Evolutionary conservation across 2,329 filamentous ascomycete species (phyloP), one percentile per base, ranked within the genome.

Genomic region (Penicillium sp.): DNA sequence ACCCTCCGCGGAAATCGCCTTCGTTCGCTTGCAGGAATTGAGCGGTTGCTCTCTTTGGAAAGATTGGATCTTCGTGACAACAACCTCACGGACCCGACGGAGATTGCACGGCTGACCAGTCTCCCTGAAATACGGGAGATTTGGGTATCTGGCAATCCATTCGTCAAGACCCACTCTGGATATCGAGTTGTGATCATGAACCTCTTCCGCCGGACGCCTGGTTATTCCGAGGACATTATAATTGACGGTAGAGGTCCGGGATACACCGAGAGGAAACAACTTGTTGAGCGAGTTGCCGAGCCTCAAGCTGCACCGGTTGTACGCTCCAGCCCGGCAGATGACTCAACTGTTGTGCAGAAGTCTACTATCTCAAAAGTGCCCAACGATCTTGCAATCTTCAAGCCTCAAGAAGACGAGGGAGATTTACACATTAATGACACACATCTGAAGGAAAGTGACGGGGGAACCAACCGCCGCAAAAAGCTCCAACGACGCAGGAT

Each of bases 141-240:
- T 33, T 99, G 92, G 83, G 89, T 99, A 16, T 85, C 89, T 60
- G 91, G 91, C 23, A 99, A 99, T 68, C 91, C 92, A 0, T 97
- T 97, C 68, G 90, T 89, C 43, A 91, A 90, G 65, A 92, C 91
- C 1, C 91, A 97, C 71, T 83, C 87, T 58, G 87, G 89, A 65
- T 96, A 96, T 71, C 87, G 94, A 48, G 82, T 96, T 62, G 90
- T 87, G 21, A 95, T 97, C 61, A 97, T 99, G 85, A 99, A 97
- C 68, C 81, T 97, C 2, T 99, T 99, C 81, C 86, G 94, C 61
- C 87, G 86, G 58, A 92, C 91, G 0, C 91, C 93, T 11, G 94
- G 94, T 5, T 96, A 94, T 69, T 89, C 87, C 0, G 90, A 96
- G 63, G 94, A 99, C 70, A 87, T 97, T 58, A 81, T 91, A 45